Conservation (phyloP, 805 yeast species). For the Cyberlindnera nakhonratchasimensis region DNA sequence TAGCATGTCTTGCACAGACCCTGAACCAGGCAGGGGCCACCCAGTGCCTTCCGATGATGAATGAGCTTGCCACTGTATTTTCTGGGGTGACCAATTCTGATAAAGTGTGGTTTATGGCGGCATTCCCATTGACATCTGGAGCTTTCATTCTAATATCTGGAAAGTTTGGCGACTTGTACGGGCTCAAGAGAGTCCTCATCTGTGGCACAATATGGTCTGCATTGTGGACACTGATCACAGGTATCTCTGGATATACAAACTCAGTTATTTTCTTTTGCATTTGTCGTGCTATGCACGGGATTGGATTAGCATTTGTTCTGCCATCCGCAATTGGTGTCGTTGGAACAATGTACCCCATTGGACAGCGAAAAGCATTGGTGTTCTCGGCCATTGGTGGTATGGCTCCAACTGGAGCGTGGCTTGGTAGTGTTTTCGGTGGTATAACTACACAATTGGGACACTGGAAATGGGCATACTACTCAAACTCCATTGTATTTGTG, state of each 20-base stretch:
- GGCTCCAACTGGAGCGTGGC: constrained; percentile 58
- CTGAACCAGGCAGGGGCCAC: constrained; percentile 40
- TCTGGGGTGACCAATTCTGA: constrained; percentile 27
- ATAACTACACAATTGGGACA: constrained; percentile 39
- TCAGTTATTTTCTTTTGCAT: constrained; percentile 48
- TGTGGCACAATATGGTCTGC: constrained; percentile 54
- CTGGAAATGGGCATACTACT: constrained; percentile 52
- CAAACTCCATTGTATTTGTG: constrained; percentile 35
- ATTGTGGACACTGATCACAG: constrained; percentile 61
- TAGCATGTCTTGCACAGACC: constrained; percentile 35
- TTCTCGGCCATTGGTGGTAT: constrained; percentile 55
- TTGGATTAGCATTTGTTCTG: constrained; percentile 54
- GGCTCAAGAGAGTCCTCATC: constrained; percentile 51
- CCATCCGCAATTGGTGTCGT: constrained; percentile 59
- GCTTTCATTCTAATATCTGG: constrained; percentile 70
- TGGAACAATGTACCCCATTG: constrained; percentile 44
- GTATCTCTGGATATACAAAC: constrained; percentile 51
- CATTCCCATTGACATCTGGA: constrained; percentile 68
- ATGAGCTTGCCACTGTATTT: constrained; percentile 32
- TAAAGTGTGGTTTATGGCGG: constrained; percentile 65
- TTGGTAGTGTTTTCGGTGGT: constrained; percentile 51
- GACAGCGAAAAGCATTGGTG: constrained; percentile 47
- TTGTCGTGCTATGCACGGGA: constrained; percentile 57
- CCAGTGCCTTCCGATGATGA: constrained; percentile 37
- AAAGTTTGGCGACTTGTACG: constrained; percentile 67